phyloP scores from a whole-genome alignment of 257 asterid genomes.

The Euphrasia confusa region DNA sequence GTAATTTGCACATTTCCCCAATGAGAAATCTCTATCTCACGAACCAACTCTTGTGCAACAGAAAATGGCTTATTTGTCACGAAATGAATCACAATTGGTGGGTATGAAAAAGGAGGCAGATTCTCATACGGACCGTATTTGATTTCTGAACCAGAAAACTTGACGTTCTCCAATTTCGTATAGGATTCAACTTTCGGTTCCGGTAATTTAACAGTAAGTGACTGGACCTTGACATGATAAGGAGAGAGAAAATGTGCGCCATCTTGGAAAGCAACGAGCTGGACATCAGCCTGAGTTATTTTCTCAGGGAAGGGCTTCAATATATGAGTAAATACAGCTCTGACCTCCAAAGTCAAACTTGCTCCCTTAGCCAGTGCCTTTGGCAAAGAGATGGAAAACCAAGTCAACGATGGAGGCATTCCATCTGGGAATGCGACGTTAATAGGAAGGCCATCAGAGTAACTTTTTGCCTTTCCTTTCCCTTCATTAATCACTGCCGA shows the following conservation, averaged over 20 bases:
- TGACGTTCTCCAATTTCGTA: conserved; percentile 79
- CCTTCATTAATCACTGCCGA: conserved; percentile 48
- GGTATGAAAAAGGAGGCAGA: conserved; percentile 63
- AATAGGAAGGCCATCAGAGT: conserved; percentile 47
- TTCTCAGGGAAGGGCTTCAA: conserved; percentile 87
- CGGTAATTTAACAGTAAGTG: conserved; percentile 67
- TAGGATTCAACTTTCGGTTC: conserved; percentile 86
- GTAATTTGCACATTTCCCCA: conserved; percentile 99
- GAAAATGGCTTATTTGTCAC: conserved; percentile 69
- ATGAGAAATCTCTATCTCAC: conserved; percentile 93
- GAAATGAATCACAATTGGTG: conserved; percentile 62
- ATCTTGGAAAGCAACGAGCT: conserved; percentile 78
- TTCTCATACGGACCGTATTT: conserved; percentile 91
- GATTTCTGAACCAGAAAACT: conserved; percentile 83
- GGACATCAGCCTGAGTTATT: conserved; percentile 85
- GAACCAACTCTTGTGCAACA: conserved; percentile 75
- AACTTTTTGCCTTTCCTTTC: conserved; percentile 61
- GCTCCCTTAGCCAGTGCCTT: conserved; percentile 68
- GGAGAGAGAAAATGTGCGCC: conserved; percentile 84
- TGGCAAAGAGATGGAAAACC: conserved; percentile 70
- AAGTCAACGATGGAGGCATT: conserved; percentile 60
- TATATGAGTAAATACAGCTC: conserved; percentile 56
- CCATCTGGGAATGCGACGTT: conserved; percentile 52
- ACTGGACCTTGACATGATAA: conserved; percentile 68
- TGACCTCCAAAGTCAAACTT: conserved; percentile 70